A percentile compares a stretch with the other conserved stretches of the same genome.
phyloP scores from a whole-genome alignment of 257 asterid species.

The Thymus quinquecostatus region DNA sequence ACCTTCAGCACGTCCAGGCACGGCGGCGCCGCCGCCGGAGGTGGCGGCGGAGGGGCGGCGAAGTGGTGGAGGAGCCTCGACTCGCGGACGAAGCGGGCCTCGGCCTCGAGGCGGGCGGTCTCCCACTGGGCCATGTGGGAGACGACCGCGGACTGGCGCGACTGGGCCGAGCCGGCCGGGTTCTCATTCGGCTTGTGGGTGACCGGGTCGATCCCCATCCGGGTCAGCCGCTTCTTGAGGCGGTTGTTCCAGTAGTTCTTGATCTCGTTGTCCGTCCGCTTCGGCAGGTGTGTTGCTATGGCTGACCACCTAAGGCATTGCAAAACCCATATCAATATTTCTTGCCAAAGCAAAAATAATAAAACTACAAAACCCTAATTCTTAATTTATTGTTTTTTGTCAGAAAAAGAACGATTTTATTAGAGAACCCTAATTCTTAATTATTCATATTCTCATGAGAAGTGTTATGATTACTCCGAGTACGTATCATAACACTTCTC shows the following conservation, averaged over 20 bases:
- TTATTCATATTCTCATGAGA: no score
- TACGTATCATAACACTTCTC: no score
- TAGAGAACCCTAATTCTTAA: no score
- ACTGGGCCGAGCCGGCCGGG: conserved; percentile 31
- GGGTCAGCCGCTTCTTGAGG: conserved; percentile 55
- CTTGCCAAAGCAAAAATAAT: not conserved
- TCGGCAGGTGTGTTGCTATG: conserved; percentile 51
- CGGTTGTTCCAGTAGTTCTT: conserved; percentile 69
- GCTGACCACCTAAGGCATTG: conserved; percentile 57
- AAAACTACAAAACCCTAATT: conserved; percentile 1
- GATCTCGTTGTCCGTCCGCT: conserved; percentile 59
- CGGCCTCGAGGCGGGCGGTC: conserved; percentile 65
- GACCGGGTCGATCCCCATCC: conserved; percentile 65
- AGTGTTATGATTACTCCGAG: no score
- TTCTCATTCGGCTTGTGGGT: conserved; percentile 55
- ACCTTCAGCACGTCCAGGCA: conserved; percentile 53
- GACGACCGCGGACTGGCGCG: conserved; percentile 45
- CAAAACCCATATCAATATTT: conserved; percentile 17
- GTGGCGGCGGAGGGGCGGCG: conserved; percentile 25
- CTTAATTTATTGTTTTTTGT: no score
- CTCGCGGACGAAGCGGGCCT: conserved; percentile 51
- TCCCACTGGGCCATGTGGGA: conserved; percentile 75
- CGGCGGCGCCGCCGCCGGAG: conserved; percentile 27
- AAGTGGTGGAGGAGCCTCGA: conserved; percentile 36
- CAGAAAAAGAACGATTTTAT: no score